Base-by-base conservation (phyloP, 805 yeast genomes). In the Blastobotrys chiropterorum region DNA sequence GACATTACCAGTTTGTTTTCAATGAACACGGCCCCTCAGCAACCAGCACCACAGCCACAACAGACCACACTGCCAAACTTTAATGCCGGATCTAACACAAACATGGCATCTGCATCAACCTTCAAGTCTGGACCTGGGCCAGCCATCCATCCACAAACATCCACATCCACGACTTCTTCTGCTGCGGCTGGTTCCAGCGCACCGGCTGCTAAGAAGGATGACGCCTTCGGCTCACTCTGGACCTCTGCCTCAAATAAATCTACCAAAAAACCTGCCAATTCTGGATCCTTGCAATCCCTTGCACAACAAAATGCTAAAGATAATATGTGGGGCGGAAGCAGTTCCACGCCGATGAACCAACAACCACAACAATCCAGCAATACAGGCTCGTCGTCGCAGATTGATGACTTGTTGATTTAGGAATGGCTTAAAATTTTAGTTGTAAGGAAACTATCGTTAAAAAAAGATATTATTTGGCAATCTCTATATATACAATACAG, bases 161-260 rank as follows among this genome's bases (percentile, higher is more conserved):
- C 46, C 3, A n/a, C 14, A 20, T 44, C 31, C 20, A 17, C 42
- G 15, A 13, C 44, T 39, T 15, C 52, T 13, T 17, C 52, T 21
- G 22, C 51, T 8, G 26, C 44, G 21, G 15, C 48, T n/a, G n/a
- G n/a, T n/a, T n/a, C n/a, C n/a, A n/a, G n/a, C n/a, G n/a, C n/a
- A n/a, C n/a, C n/a, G n/a, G n/a, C 49, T 40, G 30, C 21, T 39
- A 44, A 55, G 45, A 55, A 60, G 51, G 58, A 55, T 49, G 75
- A 72, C 53, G 69, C 68, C 2, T 72, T 72, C 56, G 72, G 72
- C 34, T 68, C 71, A 34, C 57, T 72, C 46, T 72, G 75, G 75
- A 48, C 64, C 31, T 46, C 64, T 15, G 51, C 64, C 21, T 52
- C 62, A 17, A 38, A n/a, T 13, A 59, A 58, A 47, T 53, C 58